These are phyloP conservation scores for Achaetomium macrosporum DNA, from an alignment of 2,329 filamentous ascomycete genomes.

Conservation along the genomic window DNA sequence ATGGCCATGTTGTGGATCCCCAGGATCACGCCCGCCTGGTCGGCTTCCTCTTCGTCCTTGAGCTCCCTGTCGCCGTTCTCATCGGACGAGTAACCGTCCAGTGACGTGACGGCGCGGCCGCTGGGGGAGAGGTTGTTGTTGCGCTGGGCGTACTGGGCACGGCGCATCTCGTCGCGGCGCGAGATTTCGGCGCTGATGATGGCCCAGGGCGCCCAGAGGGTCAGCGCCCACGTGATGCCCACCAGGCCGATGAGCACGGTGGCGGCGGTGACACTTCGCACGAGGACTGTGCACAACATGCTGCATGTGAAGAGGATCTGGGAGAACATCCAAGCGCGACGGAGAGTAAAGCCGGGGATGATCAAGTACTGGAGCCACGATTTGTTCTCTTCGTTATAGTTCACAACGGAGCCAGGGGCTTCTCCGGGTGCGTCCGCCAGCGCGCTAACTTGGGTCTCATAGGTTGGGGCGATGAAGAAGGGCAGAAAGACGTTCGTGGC, in stretches of 20 bases:
- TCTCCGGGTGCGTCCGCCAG: constrained; percentile 28
- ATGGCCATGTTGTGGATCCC: constrained; percentile 96
- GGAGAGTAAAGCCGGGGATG: constrained; percentile 79
- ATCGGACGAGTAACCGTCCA: constrained; percentile 27
- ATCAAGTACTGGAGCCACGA: constrained; percentile 56
- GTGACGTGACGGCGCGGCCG: constrained; percentile 15
- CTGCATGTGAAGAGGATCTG: constrained; percentile 76
- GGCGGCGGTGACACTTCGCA: constrained; percentile 63
- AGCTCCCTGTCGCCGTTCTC: constrained; percentile 27
- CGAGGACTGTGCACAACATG: constrained; percentile 80
- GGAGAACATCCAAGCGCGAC: constrained; percentile 78
- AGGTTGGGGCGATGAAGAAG: constrained; percentile 78
- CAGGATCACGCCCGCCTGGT: constrained; percentile 83
- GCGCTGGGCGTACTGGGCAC: constrained; percentile 32
- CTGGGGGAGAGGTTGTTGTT: constrained; percentile 11
- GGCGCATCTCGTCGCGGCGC: constrained; percentile 61
- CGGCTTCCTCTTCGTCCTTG: constrained; percentile 38
- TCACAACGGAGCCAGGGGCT: constrained; percentile 27
- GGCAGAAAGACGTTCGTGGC: constrained; percentile 76
- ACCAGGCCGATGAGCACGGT: constrained; percentile 74
- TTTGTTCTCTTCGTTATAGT: constrained; percentile 32
- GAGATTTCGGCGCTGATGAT: constrained; percentile 92
- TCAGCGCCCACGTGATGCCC: constrained; percentile 87
- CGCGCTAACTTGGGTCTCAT: constrained; percentile 43
- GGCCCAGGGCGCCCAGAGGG: constrained; percentile 91